Base-by-base conservation (phyloP, 2,329 filamentous ascomycete species). In the Monosporascus sp. region DNA sequence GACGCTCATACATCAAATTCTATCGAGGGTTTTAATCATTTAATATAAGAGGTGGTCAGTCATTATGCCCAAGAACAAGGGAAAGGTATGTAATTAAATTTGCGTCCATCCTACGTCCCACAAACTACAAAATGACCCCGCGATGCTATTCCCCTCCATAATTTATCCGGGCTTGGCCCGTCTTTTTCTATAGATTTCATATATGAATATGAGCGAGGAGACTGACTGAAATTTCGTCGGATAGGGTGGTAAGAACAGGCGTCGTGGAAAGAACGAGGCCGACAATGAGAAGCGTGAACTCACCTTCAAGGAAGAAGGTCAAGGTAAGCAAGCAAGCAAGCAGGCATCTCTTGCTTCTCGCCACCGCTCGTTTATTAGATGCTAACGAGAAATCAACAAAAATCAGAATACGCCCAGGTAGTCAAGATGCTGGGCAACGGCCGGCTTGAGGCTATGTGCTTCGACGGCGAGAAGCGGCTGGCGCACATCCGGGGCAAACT, bases 201-300 rank as follows among this genome's bases (percentile, higher is more conserved):
- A 41, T 51, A 44, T 31, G 22, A n/a, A 31, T 42, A 24, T 24
- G 27, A 39, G 52, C 50, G 46, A 27, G 56, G 27, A 63, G 57
- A 48, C 68, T 71, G 15, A 52, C 61, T 62, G 42, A 62, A 61
- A 70, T 61, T 31, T 25, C 49, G 51, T 54, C 55, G 51, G 65
- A 82, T 66, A 94, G 90, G 93, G 93, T 75, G 93, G 93, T 79
- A 97, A 97, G 84, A 97, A 97, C 79, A 82, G 93, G 76, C 88
- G 93, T 84, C 85, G 94, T 79, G 93, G 93, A 78, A 97, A 97
- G 88, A 96, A 96, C 83, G 90, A 96, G 79, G 95, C 94, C 78
- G 94, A 97, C 81, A 96, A 97, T 72, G 92, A 97, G 80, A 97
- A 97, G 83, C 92, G 93, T 74, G 93, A 97, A 75, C 83, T 97